Evolutionary conservation across 75 land plant species (phyloP).

Genomic region (Cryptomeria japonica): DNA sequence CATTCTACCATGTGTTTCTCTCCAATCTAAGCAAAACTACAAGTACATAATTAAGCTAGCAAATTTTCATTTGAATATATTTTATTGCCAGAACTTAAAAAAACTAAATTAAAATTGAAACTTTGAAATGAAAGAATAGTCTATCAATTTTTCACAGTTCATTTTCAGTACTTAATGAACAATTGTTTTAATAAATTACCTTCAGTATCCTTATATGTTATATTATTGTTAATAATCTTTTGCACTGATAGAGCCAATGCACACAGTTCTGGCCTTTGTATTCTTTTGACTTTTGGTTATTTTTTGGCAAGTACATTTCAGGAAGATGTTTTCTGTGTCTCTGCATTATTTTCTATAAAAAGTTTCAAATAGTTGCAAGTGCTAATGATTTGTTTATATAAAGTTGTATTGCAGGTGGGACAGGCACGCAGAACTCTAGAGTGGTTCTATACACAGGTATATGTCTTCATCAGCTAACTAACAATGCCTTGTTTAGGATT

Average conservation of each 20-base stretch:
- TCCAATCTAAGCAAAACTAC: neutral
- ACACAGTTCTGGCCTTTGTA: neutral
- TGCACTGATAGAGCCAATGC: neutral
- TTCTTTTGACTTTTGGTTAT: neutral
- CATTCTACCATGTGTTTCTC: neutral
- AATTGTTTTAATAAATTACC: neutral
- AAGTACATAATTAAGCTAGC: neutral
- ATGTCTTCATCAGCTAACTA: neutral
- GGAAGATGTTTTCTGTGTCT: neutral
- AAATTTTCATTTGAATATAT: neutral
- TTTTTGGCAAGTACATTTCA: neutral
- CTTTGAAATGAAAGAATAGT: neutral
- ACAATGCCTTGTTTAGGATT: neutral
- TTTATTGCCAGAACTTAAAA: neutral
- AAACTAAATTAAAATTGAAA: neutral
- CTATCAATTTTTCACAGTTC: neutral
- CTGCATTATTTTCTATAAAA: neutral
- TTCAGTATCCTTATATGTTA: neutral
- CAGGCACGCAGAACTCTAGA: constrained; percentile 11
- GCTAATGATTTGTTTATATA: constrained; percentile 1
- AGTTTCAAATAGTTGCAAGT: neutral
- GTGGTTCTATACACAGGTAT: constrained; percentile 2
- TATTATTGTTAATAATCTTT: neutral
- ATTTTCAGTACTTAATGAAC: neutral
- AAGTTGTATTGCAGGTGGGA: constrained; percentile 5